A percentile compares a stretch with the other conserved stretches of the same genome.
Conservation (phyloP, 2,329 filamentous ascomycete species). For the Arthrocladium fulminans region DNA sequence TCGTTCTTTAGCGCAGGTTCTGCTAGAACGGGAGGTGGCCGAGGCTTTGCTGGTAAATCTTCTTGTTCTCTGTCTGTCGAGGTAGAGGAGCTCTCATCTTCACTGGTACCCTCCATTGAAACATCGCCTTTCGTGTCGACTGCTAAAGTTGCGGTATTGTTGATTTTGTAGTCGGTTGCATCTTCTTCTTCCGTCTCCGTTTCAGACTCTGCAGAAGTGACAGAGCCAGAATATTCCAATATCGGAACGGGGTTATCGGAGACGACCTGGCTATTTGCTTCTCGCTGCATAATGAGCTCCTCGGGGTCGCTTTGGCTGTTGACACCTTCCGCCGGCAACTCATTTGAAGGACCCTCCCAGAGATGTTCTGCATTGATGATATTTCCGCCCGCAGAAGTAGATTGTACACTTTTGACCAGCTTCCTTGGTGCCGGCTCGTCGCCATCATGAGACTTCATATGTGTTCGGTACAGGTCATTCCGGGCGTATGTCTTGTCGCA, state of each 20-base stretch:
- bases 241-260: background rate
- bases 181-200: slow-evolving; percentile 4
- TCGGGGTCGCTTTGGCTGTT: background rate
- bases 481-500: slow-evolving; percentile 14
- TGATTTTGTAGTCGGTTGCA: background rate
- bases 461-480: slow-evolving; percentile 11
- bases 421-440: background rate
- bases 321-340: background rate
- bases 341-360: background rate
- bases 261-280: background rate
- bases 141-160: background rate
- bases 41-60: background rate
- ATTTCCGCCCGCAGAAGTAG: background rate
- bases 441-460: slow-evolving; percentile 13
- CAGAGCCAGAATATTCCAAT: background rate
- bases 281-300: background rate
- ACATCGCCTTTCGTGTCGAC: background rate
- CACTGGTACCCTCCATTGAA: background rate
- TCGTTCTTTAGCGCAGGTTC: background rate
- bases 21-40: background rate
- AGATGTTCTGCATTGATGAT: background rate
- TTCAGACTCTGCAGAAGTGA: background rate
- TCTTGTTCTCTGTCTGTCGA: background rate
- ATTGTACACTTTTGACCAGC: background rate
- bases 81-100: background rate